Percentiles rank a stretch among this genome's conserved stretches.
Evolutionary conservation across 78 protist species (phyloP).

Genomic region (Cavenderia fasciculata): DNA sequence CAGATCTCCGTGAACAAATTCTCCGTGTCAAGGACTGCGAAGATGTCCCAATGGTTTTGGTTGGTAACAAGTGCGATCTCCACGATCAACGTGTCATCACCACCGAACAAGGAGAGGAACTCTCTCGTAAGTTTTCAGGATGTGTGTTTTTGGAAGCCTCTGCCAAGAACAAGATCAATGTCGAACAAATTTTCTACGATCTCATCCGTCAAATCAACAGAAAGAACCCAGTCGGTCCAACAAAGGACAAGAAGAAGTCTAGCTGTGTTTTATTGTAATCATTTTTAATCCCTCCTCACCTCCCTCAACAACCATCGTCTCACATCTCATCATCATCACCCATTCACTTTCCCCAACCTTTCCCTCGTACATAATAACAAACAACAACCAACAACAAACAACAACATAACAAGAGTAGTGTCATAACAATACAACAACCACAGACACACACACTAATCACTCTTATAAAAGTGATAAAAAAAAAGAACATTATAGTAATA

Average conservation of each 20-base stretch:
- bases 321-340: not conserved
- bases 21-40: conserved; percentile 88
- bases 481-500: too few relatives aligned
- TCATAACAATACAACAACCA: not conserved
- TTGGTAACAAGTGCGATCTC: conserved; percentile 95
- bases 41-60: conserved; percentile 92
- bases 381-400: not conserved
- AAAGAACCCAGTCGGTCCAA: conserved; percentile 79
- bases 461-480: too few relatives aligned
- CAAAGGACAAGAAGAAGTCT: conserved; percentile 15
- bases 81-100: conserved; percentile 84
- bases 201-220: conserved; percentile 88
- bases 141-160: conserved; percentile 87
- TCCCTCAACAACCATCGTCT: too few relatives aligned
- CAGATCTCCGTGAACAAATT: conserved; percentile 87
- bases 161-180: conserved; percentile 85
- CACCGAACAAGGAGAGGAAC: conserved; percentile 84
- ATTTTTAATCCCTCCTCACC: not conserved
- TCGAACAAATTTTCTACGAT: conserved; percentile 87
- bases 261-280: conserved; percentile 75
- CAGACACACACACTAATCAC: too few relatives aligned
- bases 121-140: conserved; percentile 71
- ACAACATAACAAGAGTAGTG: not conserved
- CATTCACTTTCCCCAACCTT: not conserved
- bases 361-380: not conserved